Evolutionary conservation across 371 early-diverging fungal species (phyloP).

Genomic region (Rhizomucor miehei): DNA sequence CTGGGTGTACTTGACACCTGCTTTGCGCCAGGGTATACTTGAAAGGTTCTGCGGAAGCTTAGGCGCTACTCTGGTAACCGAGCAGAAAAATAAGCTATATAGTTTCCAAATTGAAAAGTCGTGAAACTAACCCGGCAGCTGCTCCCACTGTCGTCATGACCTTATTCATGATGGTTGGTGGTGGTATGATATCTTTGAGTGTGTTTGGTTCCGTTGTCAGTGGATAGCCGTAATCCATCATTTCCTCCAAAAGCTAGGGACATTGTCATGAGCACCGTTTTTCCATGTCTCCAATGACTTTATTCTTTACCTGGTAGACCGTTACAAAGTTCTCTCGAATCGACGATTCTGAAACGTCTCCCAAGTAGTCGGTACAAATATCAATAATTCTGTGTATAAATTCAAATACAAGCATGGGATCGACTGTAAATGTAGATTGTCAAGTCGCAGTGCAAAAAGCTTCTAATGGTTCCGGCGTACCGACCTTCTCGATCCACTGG

Average conservation of each 20-base stretch:
- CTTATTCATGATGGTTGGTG: conserved; percentile 81
- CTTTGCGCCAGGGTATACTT: conserved; percentile 82
- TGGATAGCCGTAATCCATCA: conserved; percentile 90
- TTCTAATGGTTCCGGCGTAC: not conserved
- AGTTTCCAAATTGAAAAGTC: not conserved
- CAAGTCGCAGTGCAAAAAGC: not conserved
- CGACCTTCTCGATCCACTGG: conserved; percentile 71
- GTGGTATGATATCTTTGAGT: conserved; percentile 82
- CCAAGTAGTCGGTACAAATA: conserved; percentile 79
- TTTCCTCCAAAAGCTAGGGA: conserved; percentile 79
- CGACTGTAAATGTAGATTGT: conserved; percentile 46
- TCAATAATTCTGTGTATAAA: conserved; percentile 84
- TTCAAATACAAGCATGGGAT: conserved; percentile 82
- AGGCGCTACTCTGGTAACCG: conserved; percentile 34
- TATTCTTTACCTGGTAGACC: conserved; percentile 70
- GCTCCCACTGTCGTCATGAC: conserved; percentile 85
- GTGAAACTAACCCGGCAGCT: conserved; percentile 43
- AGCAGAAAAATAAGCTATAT: not conserved
- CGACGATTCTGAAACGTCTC: conserved; percentile 72
- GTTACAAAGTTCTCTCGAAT: conserved; percentile 93
- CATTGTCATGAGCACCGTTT: too few relatives aligned
- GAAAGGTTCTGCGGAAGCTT: conserved; percentile 63
- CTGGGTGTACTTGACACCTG: conserved; percentile 84
- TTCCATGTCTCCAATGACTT: too few relatives aligned
- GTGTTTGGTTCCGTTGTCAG: conserved; percentile 86